A percentile compares a stretch with the other conserved stretches of the same genome.
These are phyloP conservation scores for Coccinonectria pachysandricola DNA, from an alignment of 2,329 filamentous ascomycete species.

Conservation along the genomic window DNA sequence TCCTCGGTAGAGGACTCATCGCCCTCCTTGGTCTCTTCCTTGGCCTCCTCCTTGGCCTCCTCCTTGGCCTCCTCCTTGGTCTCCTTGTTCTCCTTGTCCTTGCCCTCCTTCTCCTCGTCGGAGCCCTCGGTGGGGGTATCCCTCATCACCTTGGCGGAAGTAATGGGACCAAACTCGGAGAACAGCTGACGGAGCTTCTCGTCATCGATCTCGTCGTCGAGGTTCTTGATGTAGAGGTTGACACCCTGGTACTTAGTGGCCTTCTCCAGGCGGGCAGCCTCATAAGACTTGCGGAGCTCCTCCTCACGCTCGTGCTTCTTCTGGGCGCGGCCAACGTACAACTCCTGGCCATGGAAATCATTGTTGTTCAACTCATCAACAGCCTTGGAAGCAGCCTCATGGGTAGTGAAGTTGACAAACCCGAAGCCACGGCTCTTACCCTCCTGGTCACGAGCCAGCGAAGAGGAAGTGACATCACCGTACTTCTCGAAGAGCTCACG, in stretches of 20 bases:
- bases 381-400: slow-evolving; percentile 75
- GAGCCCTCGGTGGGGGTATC: slow-evolving; percentile 54
- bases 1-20: slow-evolving; percentile 39
- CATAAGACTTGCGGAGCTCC: slow-evolving; percentile 97
- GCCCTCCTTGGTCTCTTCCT: slow-evolving; percentile 36
- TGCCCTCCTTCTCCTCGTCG: slow-evolving; percentile 43
- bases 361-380: slow-evolving; percentile 88
- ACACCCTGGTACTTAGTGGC: slow-evolving; percentile 98
- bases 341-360: slow-evolving; percentile 87
- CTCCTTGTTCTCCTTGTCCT: slow-evolving; percentile 36
- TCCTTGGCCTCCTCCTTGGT: slow-evolving; percentile 42
- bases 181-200: slow-evolving; percentile 96
- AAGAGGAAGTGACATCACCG: slow-evolving; percentile 91
- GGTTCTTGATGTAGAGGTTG: slow-evolving; percentile 99
- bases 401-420: slow-evolving; percentile 90
- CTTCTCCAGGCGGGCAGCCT: slow-evolving; percentile 95
- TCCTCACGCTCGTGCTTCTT: slow-evolving; percentile 99
- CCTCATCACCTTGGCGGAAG: slow-evolving; percentile 98
- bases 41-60: slow-evolving; percentile 39
- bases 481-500: slow-evolving; percentile 83
- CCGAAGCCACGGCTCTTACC: slow-evolving; percentile 93
- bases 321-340: slow-evolving; percentile 96
- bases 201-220: slow-evolving; percentile 93
- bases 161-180: slow-evolving; percentile 83
- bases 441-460: slow-evolving; percentile 78